phyloP scores from a whole-genome alignment of 2,329 filamentous ascomycete species.

The Clarireedia monteithiana region DNA sequence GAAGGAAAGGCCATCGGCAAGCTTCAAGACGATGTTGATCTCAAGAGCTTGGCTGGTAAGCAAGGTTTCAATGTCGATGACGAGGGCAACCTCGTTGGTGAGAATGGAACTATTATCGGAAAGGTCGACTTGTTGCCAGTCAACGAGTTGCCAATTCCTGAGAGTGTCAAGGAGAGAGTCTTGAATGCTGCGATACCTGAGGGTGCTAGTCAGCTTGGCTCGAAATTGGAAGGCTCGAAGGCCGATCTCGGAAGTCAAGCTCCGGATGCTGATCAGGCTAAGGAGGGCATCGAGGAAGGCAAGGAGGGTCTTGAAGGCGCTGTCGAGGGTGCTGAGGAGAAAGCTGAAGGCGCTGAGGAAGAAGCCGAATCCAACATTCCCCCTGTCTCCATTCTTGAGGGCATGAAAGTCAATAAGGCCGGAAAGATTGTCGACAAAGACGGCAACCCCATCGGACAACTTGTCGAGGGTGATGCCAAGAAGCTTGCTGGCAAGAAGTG shows the following conservation, averaged over 20 bases:
- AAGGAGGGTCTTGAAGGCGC: slow-evolving; percentile 10
- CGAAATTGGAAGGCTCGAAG: not conserved
- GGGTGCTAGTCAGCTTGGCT: not conserved
- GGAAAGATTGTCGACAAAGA: slow-evolving; percentile 47
- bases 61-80: slow-evolving; percentile 46
- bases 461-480: slow-evolving; percentile 57
- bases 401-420: slow-evolving; percentile 47
- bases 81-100: slow-evolving; percentile 51
- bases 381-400: slow-evolving; percentile 36
- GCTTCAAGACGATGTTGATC: slow-evolving; percentile 4
- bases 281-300: not conserved
- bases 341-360: slow-evolving; percentile 34
- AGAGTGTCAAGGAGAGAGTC: slow-evolving; percentile 2
- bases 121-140: slow-evolving; percentile 31
- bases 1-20: slow-evolving; percentile 5
- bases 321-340: slow-evolving; percentile 29
- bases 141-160: slow-evolving; percentile 6
- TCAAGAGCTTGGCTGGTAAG: slow-evolving; percentile 1
- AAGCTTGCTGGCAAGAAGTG: slow-evolving; percentile 56
- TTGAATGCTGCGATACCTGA: slow-evolving; percentile 1
- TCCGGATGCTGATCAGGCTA: not conserved
- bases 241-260: slow-evolving; percentile 1
- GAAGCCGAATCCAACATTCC: slow-evolving; percentile 39
- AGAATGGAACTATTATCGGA: slow-evolving; percentile 53
- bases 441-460: slow-evolving; percentile 41